Percentiles rank a stretch among this genome's conserved stretches.
Conservation (phyloP, 768 basidiomycete species). For the Boletus sp. region DNA sequence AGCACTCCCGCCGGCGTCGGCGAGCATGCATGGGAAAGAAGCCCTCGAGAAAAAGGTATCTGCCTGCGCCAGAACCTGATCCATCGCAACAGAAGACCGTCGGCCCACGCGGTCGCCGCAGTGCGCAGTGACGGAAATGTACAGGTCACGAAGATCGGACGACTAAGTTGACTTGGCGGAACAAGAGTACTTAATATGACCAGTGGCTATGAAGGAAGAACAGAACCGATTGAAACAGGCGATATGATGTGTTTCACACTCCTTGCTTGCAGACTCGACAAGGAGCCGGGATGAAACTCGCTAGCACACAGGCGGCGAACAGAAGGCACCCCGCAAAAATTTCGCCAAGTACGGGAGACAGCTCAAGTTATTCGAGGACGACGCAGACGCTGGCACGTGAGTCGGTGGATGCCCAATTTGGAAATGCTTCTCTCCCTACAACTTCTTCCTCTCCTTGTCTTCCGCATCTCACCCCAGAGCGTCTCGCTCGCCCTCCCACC, state of each 20-base stretch:
- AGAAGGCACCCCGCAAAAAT: not conserved
- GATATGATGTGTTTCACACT: not conserved
- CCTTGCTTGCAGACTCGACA: too few species aligned
- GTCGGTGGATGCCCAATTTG: conserved; percentile 18
- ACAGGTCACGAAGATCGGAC: not conserved
- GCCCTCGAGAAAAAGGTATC: not conserved
- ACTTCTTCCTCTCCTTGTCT: conserved; percentile 17
- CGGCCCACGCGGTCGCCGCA: not conserved
- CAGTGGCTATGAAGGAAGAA: not conserved
- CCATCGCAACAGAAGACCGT: not conserved
- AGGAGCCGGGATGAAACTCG: not conserved
- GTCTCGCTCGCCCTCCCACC: conserved; percentile 9
- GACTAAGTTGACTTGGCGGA: not conserved
- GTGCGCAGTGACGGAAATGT: too few species aligned
- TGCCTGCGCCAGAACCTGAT: not conserved
- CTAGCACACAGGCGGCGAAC: not conserved
- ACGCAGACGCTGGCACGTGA: conserved; percentile 12
- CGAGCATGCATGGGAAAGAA: not conserved
- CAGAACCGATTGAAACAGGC: not conserved
- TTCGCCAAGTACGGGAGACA: too few species aligned
- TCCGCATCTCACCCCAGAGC: conserved; percentile 19
- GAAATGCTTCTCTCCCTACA: conserved; percentile 27
- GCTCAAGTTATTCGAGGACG: too few species aligned
- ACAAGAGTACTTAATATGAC: not conserved
- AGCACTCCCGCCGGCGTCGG: not conserved